Evolutionary conservation across 306 rosid species (phyloP).

Genomic region (Dalbergia cultrata): DNA sequence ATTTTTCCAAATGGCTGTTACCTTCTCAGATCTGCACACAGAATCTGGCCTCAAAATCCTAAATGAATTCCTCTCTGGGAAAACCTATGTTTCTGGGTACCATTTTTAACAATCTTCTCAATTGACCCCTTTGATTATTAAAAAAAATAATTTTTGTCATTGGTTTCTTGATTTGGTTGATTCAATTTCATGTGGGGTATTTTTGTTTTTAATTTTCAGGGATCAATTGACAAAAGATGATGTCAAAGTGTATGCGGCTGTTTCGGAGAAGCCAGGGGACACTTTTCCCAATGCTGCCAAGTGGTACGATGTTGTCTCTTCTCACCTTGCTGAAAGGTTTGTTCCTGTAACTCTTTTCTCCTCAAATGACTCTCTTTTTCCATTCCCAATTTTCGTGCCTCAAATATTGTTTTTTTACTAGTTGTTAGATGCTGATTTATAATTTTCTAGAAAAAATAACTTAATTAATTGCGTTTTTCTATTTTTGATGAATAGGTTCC

Average conservation of each 20-base stretch:
- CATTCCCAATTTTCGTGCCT: neutral
- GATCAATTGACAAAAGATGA: slow-evolving; percentile 80
- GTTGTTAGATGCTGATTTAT: neutral
- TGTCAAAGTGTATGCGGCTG: slow-evolving; percentile 75
- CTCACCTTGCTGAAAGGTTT: slow-evolving; percentile 69
- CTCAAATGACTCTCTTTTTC: too few relatives aligned
- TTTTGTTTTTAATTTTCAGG: slow-evolving; percentile 46
- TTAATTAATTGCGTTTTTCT: neutral
- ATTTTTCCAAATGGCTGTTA: slow-evolving; percentile 67
- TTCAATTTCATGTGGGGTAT: slow-evolving; percentile 13
- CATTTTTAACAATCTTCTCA: neutral
- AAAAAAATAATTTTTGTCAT: neutral
- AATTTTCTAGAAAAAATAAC: neutral
- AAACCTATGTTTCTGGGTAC: slow-evolving; percentile 81
- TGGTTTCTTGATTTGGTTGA: slow-evolving; percentile 7
- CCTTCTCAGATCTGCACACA: slow-evolving; percentile 88
- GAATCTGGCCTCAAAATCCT: slow-evolving; percentile 84
- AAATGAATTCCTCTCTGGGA: slow-evolving; percentile 69
- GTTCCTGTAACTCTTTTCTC: slow-evolving; percentile 4
- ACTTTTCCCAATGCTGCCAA: slow-evolving; percentile 64
- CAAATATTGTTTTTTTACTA: neutral
- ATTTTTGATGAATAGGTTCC: slow-evolving; percentile 61
- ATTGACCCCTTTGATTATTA: neutral
- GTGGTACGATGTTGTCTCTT: slow-evolving; percentile 78
- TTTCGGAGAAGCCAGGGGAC: slow-evolving; percentile 61